A percentile compares a stretch with the other conserved stretches of the same genome.
Conservation (phyloP, 371 early-diverging fungal genomes). For the Blakeslea trispora region DNA sequence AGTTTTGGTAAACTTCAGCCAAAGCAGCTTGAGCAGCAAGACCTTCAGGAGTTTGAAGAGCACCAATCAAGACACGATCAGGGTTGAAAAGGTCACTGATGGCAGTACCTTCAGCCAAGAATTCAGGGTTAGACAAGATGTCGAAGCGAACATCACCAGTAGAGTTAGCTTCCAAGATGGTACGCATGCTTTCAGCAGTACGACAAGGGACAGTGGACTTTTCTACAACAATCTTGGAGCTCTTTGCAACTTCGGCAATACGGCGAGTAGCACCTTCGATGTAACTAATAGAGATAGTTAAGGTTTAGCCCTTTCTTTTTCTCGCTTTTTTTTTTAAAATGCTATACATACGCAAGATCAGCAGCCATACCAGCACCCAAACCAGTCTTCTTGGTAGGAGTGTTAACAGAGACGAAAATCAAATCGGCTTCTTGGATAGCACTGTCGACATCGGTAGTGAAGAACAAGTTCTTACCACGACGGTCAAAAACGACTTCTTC, state of each 20-base stretch:
- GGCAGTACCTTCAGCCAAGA: constrained; percentile 95
- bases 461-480: constrained; percentile 86
- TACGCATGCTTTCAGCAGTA: constrained; percentile 88
- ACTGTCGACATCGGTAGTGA: constrained; percentile 77
- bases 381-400: constrained; percentile 83
- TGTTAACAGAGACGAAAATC: constrained; percentile 92
- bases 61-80: constrained; percentile 94
- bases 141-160: constrained; percentile 75
- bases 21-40: constrained; percentile 76
- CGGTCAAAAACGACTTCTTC: constrained; percentile 78
- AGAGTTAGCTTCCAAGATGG: constrained; percentile 85
- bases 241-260: constrained; percentile 84
- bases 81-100: constrained; percentile 84
- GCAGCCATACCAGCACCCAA: constrained; percentile 85
- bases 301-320: too few species aligned
- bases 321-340: too few species aligned
- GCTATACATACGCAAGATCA: constrained; percentile 74
- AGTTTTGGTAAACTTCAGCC: constrained; percentile 77
- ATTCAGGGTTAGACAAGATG: constrained; percentile 96
- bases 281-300: constrained; percentile 49
- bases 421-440: constrained; percentile 82
- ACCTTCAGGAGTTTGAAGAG: constrained; percentile 77
- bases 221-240: constrained; percentile 91
- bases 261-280: constrained; percentile 86
- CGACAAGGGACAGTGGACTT: constrained; percentile 96